These are phyloP conservation scores for Backusella circina DNA, from an alignment of 192 early-diverging fungal genomes.

Conservation along the genomic window DNA sequence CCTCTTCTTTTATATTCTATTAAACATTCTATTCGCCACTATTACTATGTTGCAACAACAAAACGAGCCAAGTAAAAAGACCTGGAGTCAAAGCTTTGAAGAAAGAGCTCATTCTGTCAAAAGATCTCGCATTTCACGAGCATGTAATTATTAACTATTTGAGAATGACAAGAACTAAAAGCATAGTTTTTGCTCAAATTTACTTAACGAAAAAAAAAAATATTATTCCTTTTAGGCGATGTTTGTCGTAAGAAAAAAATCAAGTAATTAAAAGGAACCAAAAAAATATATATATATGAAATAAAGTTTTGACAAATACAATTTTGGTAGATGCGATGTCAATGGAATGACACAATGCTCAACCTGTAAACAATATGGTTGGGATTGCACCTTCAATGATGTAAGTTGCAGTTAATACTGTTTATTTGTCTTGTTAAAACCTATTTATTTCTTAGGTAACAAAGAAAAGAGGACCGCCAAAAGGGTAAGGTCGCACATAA, in stretches of 20 bases:
- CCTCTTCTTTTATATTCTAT: not conserved
- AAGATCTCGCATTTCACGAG: conserved; percentile 17
- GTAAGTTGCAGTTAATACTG: conserved; percentile 4
- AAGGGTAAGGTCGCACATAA: conserved; percentile 22
- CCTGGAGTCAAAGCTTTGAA: not conserved
- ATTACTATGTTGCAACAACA: not conserved
- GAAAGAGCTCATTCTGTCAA: not conserved
- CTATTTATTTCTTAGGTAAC: conserved; percentile 5
- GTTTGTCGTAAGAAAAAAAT: conserved; percentile 31
- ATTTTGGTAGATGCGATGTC: conserved; percentile 24
- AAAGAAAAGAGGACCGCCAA: conserved; percentile 31
- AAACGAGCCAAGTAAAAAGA: not conserved
- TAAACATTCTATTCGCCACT: not conserved
- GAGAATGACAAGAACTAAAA: not conserved
- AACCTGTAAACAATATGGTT: conserved; percentile 27
- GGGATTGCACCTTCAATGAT: conserved; percentile 34
- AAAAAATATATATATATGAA: not conserved
- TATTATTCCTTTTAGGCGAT: conserved; percentile 21
- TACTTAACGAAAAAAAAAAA: not conserved
- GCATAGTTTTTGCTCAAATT: not conserved
- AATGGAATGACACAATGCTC: conserved; percentile 9
- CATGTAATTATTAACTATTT: conserved; percentile 14
- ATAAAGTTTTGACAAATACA: not conserved
- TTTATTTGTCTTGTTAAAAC: not conserved
- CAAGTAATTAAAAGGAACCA: conserved; percentile 6